These are phyloP conservation scores for Rhizopogon vesiculosus DNA, from an alignment of 768 basidiomycete species.

Conservation along the genomic window DNA sequence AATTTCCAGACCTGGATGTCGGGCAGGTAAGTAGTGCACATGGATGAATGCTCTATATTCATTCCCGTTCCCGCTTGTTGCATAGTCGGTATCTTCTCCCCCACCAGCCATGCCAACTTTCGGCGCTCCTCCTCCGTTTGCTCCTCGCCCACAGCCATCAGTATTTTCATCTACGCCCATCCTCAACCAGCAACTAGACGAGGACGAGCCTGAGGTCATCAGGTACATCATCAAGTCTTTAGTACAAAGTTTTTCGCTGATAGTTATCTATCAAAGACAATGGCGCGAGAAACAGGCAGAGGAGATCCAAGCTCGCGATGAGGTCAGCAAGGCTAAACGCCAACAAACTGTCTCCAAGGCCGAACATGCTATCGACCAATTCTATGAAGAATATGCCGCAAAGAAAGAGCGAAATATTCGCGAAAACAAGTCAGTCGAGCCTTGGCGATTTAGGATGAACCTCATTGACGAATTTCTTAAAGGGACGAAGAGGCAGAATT, in stretches of 20 bases:
- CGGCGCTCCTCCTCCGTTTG: conserved; percentile 53
- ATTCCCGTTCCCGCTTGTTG: conserved; percentile 19
- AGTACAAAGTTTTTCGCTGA: background rate
- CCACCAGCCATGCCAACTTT: conserved; percentile 34
- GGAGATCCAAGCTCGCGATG: conserved; percentile 82
- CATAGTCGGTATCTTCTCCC: conserved; percentile 30
- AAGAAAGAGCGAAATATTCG: conserved; percentile 90
- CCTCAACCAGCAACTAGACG: conserved; percentile 58
- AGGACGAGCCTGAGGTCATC: conserved; percentile 86
- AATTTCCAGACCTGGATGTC: conserved; percentile 78
- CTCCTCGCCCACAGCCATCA: conserved; percentile 74
- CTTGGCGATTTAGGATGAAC: background rate
- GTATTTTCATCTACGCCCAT: conserved; percentile 71
- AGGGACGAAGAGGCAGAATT: conserved; percentile 89
- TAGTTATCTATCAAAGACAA: conserved; percentile 40
- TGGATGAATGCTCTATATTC: background rate
- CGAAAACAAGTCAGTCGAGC: conserved; percentile 77
- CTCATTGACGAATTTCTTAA: conserved; percentile 5
- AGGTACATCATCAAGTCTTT: conserved; percentile 40
- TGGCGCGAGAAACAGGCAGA: conserved; percentile 87
- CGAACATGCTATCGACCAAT: conserved; percentile 82
- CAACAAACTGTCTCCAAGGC: conserved; percentile 83
- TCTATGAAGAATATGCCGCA: conserved; percentile 82
- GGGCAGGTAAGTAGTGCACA: conserved; percentile 29
- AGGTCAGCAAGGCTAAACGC: conserved; percentile 67